These are phyloP conservation scores for Chionographis japonica DNA, from an alignment of 106 monocot species.

Conservation along the genomic window DNA sequence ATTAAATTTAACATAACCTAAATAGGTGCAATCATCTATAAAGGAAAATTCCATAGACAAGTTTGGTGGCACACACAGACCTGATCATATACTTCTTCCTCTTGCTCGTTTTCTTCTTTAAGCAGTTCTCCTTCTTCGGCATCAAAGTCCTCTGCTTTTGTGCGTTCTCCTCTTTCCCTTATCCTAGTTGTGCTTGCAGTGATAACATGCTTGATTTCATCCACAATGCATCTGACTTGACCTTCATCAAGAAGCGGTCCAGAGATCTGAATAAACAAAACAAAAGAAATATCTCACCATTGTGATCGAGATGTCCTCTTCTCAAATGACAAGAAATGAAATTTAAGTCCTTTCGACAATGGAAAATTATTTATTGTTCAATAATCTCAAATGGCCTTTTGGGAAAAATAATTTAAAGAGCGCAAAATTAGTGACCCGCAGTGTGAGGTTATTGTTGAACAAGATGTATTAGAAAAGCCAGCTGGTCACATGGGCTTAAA, in stretches of 20 bases:
- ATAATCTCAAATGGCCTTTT: too few relatives aligned
- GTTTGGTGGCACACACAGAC: conserved; percentile 18
- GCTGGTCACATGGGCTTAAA: too few relatives aligned
- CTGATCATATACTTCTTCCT: conserved; percentile 92
- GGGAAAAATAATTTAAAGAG: too few relatives aligned
- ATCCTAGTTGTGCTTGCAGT: conserved; percentile 81
- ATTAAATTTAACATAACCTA: background rate
- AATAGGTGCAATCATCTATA: background rate
- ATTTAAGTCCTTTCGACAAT: too few relatives aligned
- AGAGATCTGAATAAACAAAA: conserved; percentile 45
- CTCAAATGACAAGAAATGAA: too few relatives aligned
- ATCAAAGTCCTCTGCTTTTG: conserved; percentile 88
- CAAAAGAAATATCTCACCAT: background rate
- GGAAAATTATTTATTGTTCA: too few relatives aligned
- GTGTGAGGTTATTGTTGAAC: too few relatives aligned
- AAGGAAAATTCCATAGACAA: background rate
- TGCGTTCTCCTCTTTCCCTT: conserved; percentile 76
- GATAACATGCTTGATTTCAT: conserved; percentile 90
- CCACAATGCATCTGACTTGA: conserved; percentile 74
- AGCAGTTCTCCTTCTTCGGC: conserved; percentile 92
- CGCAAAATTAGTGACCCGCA: too few relatives aligned
- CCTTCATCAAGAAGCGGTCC: conserved; percentile 71
- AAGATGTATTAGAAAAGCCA: too few relatives aligned
- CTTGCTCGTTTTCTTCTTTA: conserved; percentile 95
- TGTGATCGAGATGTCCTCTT: too few relatives aligned